Conservation (phyloP, 306 rosid genomes). For the Coriaria nepalensis region DNA sequence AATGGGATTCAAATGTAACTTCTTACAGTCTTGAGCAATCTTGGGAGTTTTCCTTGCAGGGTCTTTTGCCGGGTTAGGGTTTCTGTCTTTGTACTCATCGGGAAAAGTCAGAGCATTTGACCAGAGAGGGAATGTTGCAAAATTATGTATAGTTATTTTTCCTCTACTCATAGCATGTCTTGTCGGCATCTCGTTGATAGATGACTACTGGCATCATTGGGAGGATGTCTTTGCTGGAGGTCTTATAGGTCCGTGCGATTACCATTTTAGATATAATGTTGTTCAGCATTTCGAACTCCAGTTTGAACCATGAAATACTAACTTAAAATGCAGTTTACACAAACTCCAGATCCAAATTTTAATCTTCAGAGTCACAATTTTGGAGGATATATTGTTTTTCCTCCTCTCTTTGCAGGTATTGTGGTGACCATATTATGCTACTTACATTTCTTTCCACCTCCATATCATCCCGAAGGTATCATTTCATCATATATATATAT, state of each 20-base stretch:
- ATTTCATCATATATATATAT: not conserved
- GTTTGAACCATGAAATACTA: too few relatives aligned
- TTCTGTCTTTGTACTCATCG: slow-evolving; percentile 59
- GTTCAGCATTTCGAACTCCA: slow-evolving; percentile 2
- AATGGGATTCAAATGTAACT: not conserved
- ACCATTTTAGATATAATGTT: slow-evolving; percentile 5
- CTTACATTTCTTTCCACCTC: slow-evolving; percentile 83
- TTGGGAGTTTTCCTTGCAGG: slow-evolving; percentile 39
- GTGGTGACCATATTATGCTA: slow-evolving; percentile 62
- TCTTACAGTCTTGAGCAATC: slow-evolving; percentile 8
- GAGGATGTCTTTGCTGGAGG: slow-evolving; percentile 85
- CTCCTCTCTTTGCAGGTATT: slow-evolving; percentile 44
- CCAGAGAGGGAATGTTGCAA: slow-evolving; percentile 56
- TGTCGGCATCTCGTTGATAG: slow-evolving; percentile 73
- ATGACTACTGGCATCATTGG: slow-evolving; percentile 98
- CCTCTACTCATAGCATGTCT: slow-evolving; percentile 79
- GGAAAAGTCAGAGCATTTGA: slow-evolving; percentile 76
- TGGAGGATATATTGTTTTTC: too few relatives aligned
- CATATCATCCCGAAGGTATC: slow-evolving; percentile 67
- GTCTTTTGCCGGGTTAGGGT: slow-evolving; percentile 83
- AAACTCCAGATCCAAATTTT: too few relatives aligned
- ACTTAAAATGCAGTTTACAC: too few relatives aligned
- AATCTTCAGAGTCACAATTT: too few relatives aligned
- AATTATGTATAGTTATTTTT: slow-evolving; percentile 52
- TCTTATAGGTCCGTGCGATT: slow-evolving; percentile 44